Evolutionary conservation across 2,329 filamentous ascomycete species (phyloP), one percentile per base, ranked within the genome.

Genomic region (Albifimbria verrucaria): DNA sequence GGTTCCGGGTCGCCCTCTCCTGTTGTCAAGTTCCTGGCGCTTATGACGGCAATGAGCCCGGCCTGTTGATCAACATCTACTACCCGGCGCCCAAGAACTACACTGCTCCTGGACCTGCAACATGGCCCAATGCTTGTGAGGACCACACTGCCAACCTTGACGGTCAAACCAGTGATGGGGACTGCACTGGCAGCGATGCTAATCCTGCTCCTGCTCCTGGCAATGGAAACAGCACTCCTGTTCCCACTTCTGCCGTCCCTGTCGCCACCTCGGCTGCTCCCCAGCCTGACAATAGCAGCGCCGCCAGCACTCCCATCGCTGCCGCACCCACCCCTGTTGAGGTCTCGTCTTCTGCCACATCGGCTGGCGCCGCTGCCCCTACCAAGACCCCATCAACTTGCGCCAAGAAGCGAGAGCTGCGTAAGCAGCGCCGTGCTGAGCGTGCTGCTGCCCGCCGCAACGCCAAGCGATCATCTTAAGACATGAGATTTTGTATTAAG

Each of bases 121-220:
- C 61, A 52, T 72, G 69, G 68, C 69, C 69, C 57, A 63, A 60
- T 52, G 52, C 52, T 24, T 72, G 69, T 55, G 64, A 66, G 59
- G 69, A 72, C 55, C 68, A 71, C 63, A 71, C 69, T 39, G 63
- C 66, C 59, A 72, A 72, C 68, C 55, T 65, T 4, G 59, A 55
- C 23, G 69, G 67, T 12, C 61, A 65, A 62, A 47, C 58, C 21
- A 63, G 55, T 49, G 69, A 72, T 28, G 69, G 69, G 45, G 68
- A 72, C 64, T 72, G 69, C 66, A 70, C 68, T 17, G 56, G 56
- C 36, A 54, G 48, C 44, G 54, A 51, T 48, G 57, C 48, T 2
- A 52, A 55, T 48, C 56, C 55, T 25, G 28, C 23, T 23, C 26
- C 44, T 55, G 52, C 44, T 42, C 52, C 56, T 9, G 18, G 32